Percentiles rank a stretch among this genome's conserved stretches.
These are phyloP conservation scores for Pyrenophora graminea DNA, from an alignment of 2,329 filamentous ascomycete species.

Conservation along the genomic window DNA sequence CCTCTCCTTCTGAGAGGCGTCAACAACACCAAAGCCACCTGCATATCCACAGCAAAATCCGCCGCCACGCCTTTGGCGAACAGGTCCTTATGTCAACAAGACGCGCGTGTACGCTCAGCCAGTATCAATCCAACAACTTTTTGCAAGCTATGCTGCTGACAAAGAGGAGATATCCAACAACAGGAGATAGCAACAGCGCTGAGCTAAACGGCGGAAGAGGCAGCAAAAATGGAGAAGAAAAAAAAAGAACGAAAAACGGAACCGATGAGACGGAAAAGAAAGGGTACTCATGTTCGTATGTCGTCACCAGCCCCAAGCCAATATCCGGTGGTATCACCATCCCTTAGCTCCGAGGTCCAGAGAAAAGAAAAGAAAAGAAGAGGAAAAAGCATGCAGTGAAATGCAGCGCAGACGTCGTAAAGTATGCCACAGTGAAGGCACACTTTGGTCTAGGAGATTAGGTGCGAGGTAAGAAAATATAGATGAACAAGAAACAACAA, in stretches of 20 bases:
- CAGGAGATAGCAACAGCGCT: neutral
- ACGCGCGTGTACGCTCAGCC: no score
- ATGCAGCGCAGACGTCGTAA: slow-evolving; percentile 30
- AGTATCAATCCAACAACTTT: no score
- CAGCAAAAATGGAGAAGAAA: neutral
- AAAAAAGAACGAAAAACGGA: neutral
- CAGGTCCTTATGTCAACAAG: no score
- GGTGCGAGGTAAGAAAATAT: slow-evolving; percentile 18
- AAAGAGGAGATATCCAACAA: no score
- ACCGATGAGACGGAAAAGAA: slow-evolving; percentile 3
- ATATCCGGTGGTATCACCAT: slow-evolving; percentile 18
- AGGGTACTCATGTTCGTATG: slow-evolving; percentile 26
- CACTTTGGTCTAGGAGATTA: slow-evolving; percentile 32
- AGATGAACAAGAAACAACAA: slow-evolving; percentile 27
- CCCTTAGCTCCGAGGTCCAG: slow-evolving; percentile 7
- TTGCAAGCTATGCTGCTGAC: no score
- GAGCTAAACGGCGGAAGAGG: neutral
- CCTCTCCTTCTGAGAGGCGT: no score
- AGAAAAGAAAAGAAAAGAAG: slow-evolving; percentile 1
- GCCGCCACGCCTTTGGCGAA: no score
- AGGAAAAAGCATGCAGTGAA: slow-evolving; percentile 1
- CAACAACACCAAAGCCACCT: no score
- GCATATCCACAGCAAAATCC: no score
- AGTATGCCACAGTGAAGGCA: slow-evolving; percentile 21
- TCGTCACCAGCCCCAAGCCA: slow-evolving; percentile 20